These are phyloP conservation scores for Pleurotus tuber-regium DNA, from an alignment of 768 basidiomycete species.

Conservation along the genomic window DNA sequence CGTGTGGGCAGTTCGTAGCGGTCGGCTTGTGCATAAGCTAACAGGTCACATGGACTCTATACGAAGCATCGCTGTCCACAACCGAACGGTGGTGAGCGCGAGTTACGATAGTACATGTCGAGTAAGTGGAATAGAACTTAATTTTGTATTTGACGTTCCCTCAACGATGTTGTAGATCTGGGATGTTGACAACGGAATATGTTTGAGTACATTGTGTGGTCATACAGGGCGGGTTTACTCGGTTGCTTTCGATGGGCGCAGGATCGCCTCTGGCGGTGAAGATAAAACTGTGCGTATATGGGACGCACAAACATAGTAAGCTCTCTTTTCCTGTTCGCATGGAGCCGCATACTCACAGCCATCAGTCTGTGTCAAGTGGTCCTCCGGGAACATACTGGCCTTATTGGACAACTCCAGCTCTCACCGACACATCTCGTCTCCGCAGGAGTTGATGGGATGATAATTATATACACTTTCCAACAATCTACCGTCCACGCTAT, in stretches of 20 bases:
- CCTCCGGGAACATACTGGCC: not conserved
- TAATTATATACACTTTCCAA: not conserved
- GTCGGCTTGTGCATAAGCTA: not conserved
- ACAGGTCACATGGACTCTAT: not conserved
- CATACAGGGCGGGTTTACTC: conserved; percentile 1
- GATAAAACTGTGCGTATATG: conserved; percentile 4
- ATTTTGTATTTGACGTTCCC: not conserved
- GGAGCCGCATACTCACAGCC: not conserved
- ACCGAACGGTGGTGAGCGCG: not conserved
- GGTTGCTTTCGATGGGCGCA: not conserved
- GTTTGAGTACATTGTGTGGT: not conserved
- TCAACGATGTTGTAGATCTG: not conserved
- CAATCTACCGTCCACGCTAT: not conserved
- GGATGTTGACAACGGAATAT: not conserved
- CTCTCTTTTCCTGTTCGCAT: not conserved
- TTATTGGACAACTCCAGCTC: not conserved
- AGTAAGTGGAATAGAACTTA: not conserved
- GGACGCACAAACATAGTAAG: not conserved
- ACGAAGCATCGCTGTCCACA: not conserved
- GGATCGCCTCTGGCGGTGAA: not conserved
- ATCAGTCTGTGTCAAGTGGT: not conserved
- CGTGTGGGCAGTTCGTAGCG: not conserved
- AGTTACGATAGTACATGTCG: conserved; percentile 8
- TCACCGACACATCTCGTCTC: not conserved
- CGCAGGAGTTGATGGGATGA: not conserved